Percentiles rank a stretch among this genome's conserved stretches.
phyloP scores from a whole-genome alignment of 208 protist genomes.

The Endotrypanum monterogeii region DNA sequence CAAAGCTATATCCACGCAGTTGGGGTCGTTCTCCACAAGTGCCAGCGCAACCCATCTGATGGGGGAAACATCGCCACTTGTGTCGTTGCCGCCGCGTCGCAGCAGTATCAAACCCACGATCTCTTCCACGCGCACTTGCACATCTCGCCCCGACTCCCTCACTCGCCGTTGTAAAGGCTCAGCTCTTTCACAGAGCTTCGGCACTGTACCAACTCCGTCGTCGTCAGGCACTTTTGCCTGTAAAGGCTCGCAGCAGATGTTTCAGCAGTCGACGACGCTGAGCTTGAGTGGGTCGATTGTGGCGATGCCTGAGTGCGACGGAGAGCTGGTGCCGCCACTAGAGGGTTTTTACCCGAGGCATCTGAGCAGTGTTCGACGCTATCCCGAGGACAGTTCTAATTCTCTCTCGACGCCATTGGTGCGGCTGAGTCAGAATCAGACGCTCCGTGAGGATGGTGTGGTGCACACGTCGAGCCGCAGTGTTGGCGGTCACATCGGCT shows the following conservation, averaged over 20 bases:
- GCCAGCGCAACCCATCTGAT: background rate
- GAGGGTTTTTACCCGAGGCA: conserved; percentile 57
- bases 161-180: background rate
- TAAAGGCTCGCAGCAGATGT: conserved; percentile 12
- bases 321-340: conserved; percentile 24
- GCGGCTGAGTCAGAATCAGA: conserved; percentile 9
- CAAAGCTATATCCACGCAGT: background rate
- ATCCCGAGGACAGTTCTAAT: conserved; percentile 18
- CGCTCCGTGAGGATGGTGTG: conserved; percentile 12
- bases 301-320: background rate
- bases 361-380: conserved; percentile 21
- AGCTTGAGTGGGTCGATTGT: conserved; percentile 6
- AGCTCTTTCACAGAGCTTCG: background rate
- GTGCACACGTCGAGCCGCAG: background rate
- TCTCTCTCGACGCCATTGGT: conserved; percentile 20
- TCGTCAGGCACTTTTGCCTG: background rate
- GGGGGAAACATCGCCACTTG: conserved; percentile 2
- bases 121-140: conserved; percentile 7
- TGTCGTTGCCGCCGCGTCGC: conserved; percentile 19
- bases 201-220: background rate
- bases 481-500: background rate
- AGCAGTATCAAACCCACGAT: conserved; percentile 19
- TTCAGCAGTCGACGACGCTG: background rate
- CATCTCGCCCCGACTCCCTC: conserved; percentile 1
- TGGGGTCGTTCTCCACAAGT: background rate